phyloP scores from a whole-genome alignment of 2,329 filamentous ascomycete species.

The Botryotinia globosa region DNA sequence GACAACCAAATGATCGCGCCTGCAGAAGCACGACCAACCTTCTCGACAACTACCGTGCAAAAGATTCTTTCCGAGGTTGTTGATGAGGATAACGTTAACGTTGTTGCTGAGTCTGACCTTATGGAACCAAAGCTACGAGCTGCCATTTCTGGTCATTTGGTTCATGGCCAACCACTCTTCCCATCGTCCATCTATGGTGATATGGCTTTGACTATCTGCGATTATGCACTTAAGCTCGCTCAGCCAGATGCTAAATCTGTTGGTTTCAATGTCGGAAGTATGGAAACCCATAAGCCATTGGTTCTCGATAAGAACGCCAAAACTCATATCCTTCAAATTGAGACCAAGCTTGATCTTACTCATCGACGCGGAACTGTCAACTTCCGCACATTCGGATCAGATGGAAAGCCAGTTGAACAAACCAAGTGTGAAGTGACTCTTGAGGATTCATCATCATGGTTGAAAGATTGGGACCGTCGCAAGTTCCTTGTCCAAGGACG shows the following conservation, averaged over 20 bases:
- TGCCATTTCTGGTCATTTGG: slow-evolving; percentile 54
- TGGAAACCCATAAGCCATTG: slow-evolving; percentile 68
- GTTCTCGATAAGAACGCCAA: slow-evolving; percentile 45
- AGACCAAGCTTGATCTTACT: slow-evolving; percentile 26
- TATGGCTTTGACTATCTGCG: slow-evolving; percentile 56
- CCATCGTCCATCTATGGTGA: slow-evolving; percentile 54
- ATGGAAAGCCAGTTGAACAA: slow-evolving; percentile 23
- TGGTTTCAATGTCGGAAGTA: slow-evolving; percentile 57
- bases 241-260: slow-evolving; percentile 40
- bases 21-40: slow-evolving; percentile 46
- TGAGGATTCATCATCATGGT: slow-evolving; percentile 19
- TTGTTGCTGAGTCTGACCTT: slow-evolving; percentile 54
- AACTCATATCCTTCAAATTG: slow-evolving; percentile 24
- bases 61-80: slow-evolving; percentile 51
- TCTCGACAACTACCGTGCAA: slow-evolving; percentile 41
- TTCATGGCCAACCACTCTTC: slow-evolving; percentile 55
- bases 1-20: slow-evolving; percentile 57
- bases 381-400: slow-evolving; percentile 22
- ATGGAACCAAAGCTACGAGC: slow-evolving; percentile 39
- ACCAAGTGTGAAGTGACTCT: slow-evolving; percentile 18
- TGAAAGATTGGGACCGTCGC: slow-evolving; percentile 21
- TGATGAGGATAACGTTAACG: slow-evolving; percentile 47
- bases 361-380: slow-evolving; percentile 22
- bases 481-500: slow-evolving; percentile 37
- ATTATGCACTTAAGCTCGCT: slow-evolving; percentile 51